Evolutionary conservation across 139 green algal species (phyloP), one percentile per base, ranked within the genome.

Genomic region (Chlorella sp.): DNA sequence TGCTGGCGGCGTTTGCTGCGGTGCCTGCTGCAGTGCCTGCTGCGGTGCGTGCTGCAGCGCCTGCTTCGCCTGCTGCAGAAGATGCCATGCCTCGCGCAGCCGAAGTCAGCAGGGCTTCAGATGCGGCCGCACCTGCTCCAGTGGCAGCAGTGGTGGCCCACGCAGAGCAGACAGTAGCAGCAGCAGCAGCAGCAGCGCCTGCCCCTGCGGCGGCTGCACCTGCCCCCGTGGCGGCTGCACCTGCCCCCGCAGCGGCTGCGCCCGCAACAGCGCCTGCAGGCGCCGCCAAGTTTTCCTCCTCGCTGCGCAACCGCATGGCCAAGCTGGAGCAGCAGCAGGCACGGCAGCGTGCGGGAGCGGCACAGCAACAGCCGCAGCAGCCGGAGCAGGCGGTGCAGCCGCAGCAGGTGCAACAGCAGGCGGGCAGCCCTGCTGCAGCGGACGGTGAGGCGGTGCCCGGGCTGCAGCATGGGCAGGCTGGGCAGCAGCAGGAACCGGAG

Each of bases 1-100:
- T 81, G 51, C 51, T 81, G 47, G 74, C 74, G n/a, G 74, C 74
- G 6, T 81, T 81, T 25, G 51, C n/a, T 2, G 67, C 67, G 16
- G 51, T 51, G 25, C 73, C 74, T 21, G 21, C 25, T 26, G 25
- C n/a, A 47, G 51, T 30, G 39, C 47, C 65, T 39, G 64, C 9
- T 1, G 67, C 67, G 16, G 51, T 51, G 25, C 73, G 55, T 21
- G 21, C 25, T 26, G 25, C n/a, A 47, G 64, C 32, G 36, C n/a
- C 65, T 18, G 63, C 63, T 69, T 28, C 28, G 32, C n/a, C 65
- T 28, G 36, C n/a, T 23, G n/a, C 12, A 21, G 51, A 20, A 15
- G 51, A 21, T 21, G 51, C 51, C 11, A 11, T 11, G 44, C 44
- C 7, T 55, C 7, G 7, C 7, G 44, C 44, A 55, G 44, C 44